Evolutionary conservation across 345 rosid species (phyloP).

Genomic region (Populus euphratica): DNA sequence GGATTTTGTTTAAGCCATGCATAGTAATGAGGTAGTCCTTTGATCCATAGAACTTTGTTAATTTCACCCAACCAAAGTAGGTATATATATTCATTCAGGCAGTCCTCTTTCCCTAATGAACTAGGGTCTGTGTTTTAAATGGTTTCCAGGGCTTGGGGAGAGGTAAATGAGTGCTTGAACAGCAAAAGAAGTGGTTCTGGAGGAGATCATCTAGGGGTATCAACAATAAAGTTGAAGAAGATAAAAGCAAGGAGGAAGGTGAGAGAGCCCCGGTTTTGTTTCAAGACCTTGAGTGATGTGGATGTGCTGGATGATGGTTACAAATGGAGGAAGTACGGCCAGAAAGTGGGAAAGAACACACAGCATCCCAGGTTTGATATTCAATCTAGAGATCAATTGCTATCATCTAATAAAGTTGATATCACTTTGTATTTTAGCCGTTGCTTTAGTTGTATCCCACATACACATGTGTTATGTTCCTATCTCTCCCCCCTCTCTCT

Average conservation of each 20-base stretch:
- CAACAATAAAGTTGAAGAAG: conserved; percentile 75
- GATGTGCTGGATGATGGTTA: conserved; percentile 98
- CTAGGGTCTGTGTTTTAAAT: not conserved
- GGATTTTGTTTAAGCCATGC: not conserved
- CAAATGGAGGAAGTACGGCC: conserved; percentile 98
- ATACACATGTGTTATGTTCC: conserved; percentile 30
- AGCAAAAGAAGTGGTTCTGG: conserved; percentile 38
- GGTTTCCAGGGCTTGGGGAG: conserved; percentile 59
- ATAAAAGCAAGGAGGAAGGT: conserved; percentile 79
- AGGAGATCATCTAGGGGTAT: conserved; percentile 43
- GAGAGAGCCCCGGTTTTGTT: conserved; percentile 96
- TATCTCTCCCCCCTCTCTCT: conserved; percentile 14
- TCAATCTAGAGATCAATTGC: not conserved
- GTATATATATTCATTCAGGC: not conserved
- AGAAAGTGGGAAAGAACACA: conserved; percentile 98
- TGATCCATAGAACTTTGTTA: not conserved
- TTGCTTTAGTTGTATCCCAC: conserved; percentile 18
- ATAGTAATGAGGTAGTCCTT: not conserved
- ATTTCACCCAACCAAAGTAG: not conserved
- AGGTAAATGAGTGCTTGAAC: conserved; percentile 30
- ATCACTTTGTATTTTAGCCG: not conserved
- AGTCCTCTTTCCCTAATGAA: not conserved
- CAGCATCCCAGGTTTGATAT: conserved; percentile 81
- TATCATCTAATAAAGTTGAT: conserved; percentile 14
- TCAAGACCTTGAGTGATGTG: conserved; percentile 93